A percentile compares a stretch with the other conserved stretches of the same genome.
These are phyloP conservation scores for Lippia alba DNA, from an alignment of 305 asterid genomes.

Conservation along the genomic window DNA sequence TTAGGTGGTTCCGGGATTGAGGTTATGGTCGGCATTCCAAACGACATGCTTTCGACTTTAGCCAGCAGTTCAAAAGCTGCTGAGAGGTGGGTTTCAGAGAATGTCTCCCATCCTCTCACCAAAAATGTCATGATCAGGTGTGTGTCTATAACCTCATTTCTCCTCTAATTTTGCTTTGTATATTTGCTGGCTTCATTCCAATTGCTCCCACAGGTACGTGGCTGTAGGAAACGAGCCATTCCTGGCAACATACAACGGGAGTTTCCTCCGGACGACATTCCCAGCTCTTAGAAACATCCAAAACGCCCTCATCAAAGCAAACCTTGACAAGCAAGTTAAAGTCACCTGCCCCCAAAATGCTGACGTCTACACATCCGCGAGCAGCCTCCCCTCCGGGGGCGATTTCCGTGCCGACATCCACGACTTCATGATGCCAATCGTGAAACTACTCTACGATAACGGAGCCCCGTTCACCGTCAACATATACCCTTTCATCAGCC, in stretches of 20 bases:
- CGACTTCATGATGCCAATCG: constrained; percentile 50
- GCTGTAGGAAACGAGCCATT: constrained; percentile 89
- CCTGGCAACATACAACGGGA: constrained; percentile 66
- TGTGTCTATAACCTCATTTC: constrained; percentile 15
- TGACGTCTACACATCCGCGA: constrained; percentile 54
- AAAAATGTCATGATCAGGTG: constrained; percentile 74
- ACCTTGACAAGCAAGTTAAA: constrained; percentile 57
- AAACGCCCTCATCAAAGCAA: constrained; percentile 60
- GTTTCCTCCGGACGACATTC: constrained; percentile 61
- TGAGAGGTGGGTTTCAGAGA: constrained; percentile 76
- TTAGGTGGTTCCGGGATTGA: constrained; percentile 69
- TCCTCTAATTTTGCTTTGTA: too few species aligned
- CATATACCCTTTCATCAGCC: constrained; percentile 78
- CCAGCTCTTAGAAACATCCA: constrained; percentile 70
- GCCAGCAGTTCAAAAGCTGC: constrained; percentile 70
- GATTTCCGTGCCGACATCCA: constrained; percentile 68
- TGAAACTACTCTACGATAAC: constrained; percentile 56
- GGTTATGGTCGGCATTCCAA: constrained; percentile 94
- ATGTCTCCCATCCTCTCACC: constrained; percentile 63
- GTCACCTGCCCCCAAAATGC: constrained; percentile 77
- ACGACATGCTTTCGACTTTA: constrained; percentile 73
- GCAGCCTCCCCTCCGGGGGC: constrained; percentile 60
- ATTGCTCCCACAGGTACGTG: constrained; percentile 54
- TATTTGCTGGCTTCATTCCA: neutral
- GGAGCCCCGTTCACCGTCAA: constrained; percentile 66